Percentiles rank a stretch among this genome's conserved stretches.
Evolutionary conservation across 2,329 filamentous ascomycete genomes (phyloP).

Genomic region (Hypoxylon sp.): DNA sequence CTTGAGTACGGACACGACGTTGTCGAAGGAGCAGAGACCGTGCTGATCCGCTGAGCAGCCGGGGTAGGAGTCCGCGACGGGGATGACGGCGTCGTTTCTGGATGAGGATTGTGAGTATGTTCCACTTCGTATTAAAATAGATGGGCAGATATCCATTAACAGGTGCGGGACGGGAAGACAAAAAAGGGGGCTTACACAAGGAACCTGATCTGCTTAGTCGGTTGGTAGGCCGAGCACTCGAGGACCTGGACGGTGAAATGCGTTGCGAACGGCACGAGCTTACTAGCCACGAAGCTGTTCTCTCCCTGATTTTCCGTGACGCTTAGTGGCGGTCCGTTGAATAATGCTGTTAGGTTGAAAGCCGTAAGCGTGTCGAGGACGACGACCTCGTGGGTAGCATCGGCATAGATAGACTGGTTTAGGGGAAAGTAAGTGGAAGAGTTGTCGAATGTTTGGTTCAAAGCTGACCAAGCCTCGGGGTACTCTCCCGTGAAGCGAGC

Average conservation of each 20-base stretch:
- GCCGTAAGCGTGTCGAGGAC: constrained; percentile 53
- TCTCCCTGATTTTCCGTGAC: constrained; percentile 39
- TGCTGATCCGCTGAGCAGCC: constrained; percentile 50
- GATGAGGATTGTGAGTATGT: neutral
- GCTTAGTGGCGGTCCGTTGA: constrained; percentile 51
- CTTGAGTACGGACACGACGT: constrained; percentile 52
- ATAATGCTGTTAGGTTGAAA: constrained; percentile 55
- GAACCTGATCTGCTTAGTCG: constrained; percentile 55
- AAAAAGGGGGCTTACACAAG: constrained; percentile 49
- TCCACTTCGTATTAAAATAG: neutral
- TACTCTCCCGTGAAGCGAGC: constrained; percentile 53
- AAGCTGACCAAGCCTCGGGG: constrained; percentile 50
- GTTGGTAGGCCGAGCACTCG: constrained; percentile 53
- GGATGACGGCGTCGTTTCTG: constrained; percentile 56
- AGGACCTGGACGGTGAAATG: constrained; percentile 56
- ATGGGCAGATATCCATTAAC: neutral
- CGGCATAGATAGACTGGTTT: constrained; percentile 60
- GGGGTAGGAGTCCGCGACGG: constrained; percentile 50
- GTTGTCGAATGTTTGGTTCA: constrained; percentile 58
- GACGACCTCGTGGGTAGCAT: constrained; percentile 62
- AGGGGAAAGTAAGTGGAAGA: constrained; percentile 60
- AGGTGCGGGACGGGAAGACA: neutral
- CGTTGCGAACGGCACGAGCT: constrained; percentile 54
- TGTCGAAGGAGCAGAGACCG: constrained; percentile 55
- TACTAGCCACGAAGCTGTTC: constrained; percentile 53